These are phyloP conservation scores for Flaveria sonorensis DNA, from an alignment of 129 eudicot species.

Conservation along the genomic window DNA sequence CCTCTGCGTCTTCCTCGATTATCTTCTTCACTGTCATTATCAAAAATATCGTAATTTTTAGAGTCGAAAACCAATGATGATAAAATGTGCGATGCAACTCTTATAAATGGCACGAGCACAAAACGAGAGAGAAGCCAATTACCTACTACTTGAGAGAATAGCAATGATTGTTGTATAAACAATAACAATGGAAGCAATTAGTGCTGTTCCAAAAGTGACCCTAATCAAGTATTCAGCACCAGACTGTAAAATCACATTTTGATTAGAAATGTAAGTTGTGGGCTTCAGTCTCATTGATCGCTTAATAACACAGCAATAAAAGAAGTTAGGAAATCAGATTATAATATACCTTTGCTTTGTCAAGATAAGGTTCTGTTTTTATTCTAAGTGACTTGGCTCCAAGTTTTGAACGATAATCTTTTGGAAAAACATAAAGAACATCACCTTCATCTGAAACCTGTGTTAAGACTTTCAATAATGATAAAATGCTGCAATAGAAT, in stretches of 20 bases:
- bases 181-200: conserved; percentile 84
- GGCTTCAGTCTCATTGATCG: conserved; percentile 7
- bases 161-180: conserved; percentile 87
- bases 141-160: conserved; percentile 77
- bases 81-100: conserved; percentile 1
- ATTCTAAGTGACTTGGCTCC: conserved; percentile 76
- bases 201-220: conserved; percentile 87
- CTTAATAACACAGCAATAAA: not conserved
- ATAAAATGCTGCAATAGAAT: too few relatives aligned
- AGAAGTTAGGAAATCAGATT: conserved; percentile 5
- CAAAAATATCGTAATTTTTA: not conserved
- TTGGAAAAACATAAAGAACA: conserved; percentile 84
- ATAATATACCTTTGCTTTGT: conserved; percentile 76
- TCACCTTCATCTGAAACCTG: conserved; percentile 99
- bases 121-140: conserved; percentile 24
- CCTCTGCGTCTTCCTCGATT: conserved; percentile 84
- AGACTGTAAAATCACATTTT: conserved; percentile 55
- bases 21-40: conserved; percentile 63
- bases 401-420: conserved; percentile 82
- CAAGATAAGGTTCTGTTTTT: conserved; percentile 73
- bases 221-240: conserved; percentile 81
- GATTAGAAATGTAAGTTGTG: conserved; percentile 21
- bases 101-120: not conserved
- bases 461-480: conserved; percentile 13
- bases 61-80: not conserved